These are phyloP conservation scores for Cyberlindnera suaveolens DNA, from an alignment of 805 yeast genomes.

Conservation along the genomic window DNA sequence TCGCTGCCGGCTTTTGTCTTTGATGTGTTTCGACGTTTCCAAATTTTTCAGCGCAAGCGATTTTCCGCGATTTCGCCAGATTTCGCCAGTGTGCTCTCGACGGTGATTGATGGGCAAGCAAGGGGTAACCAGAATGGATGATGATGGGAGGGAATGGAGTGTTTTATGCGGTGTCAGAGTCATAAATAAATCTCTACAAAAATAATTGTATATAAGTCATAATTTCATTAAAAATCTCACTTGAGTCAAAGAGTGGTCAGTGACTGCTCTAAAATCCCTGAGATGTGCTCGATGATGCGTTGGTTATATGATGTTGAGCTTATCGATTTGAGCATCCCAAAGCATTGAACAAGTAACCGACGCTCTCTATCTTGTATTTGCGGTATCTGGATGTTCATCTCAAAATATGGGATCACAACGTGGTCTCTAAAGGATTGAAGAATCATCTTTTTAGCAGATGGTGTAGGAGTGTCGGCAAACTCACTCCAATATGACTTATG, in stretches of 20 bases:
- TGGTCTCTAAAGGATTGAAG: conserved; percentile 45
- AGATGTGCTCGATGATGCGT: conserved; percentile 43
- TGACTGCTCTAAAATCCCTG: conserved; percentile 12
- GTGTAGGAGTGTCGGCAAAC: conserved; percentile 9
- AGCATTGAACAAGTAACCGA: conserved; percentile 50
- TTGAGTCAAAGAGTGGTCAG: neutral
- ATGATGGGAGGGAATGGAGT: no score
- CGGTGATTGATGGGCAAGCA: no score
- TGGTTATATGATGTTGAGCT: conserved; percentile 52
- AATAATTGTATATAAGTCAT: neutral
- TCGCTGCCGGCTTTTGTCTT: neutral
- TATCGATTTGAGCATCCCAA: conserved; percentile 48
- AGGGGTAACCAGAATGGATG: no score
- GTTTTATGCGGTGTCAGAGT: no score
- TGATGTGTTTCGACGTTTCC: no score
- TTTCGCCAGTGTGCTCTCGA: no score
- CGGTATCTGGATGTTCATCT: conserved; percentile 29
- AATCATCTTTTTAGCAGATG: conserved; percentile 34
- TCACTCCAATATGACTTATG: conserved; percentile 25
- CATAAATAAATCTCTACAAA: no score
- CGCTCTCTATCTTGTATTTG: conserved; percentile 27
- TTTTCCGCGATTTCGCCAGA: no score
- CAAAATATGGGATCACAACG: conserved; percentile 47
- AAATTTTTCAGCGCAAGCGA: no score
- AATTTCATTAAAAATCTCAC: neutral